Conservation (phyloP, 108 stramenopile species). For the Aurantiochytrium sp. region DNA sequence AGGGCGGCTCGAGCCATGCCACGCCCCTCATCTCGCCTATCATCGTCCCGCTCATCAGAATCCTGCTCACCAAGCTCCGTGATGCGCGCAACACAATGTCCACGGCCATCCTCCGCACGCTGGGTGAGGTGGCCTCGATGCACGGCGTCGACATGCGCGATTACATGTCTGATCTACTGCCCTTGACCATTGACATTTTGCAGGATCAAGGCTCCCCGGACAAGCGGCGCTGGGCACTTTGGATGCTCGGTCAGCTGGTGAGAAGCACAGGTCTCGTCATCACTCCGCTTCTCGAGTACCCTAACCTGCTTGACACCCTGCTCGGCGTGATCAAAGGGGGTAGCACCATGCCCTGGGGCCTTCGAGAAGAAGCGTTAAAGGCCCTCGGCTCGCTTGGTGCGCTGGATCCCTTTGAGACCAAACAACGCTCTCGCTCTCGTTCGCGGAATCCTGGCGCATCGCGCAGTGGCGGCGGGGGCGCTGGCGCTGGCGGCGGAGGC, state of each 20-base stretch:
- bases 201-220: conserved; percentile 73
- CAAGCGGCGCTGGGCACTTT: conserved; percentile 75
- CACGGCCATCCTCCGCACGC: conserved; percentile 71
- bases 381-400: conserved; percentile 88
- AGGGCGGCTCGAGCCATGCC: conserved; percentile 55
- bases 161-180: conserved; percentile 46
- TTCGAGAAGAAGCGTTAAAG: conserved; percentile 81
- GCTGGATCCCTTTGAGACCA: conserved; percentile 77
- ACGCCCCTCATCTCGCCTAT: conserved; percentile 43
- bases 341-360: conserved; percentile 67
- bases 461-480: background rate
- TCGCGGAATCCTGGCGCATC: conserved; percentile 39
- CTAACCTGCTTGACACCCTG: conserved; percentile 68
- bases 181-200: conserved; percentile 75
- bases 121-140: conserved; percentile 80
- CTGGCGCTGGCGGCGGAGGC: too few species aligned
- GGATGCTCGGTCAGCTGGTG: conserved; percentile 78
- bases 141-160: conserved; percentile 56
- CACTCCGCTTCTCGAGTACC: conserved; percentile 80
- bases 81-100: conserved; percentile 20
- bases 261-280: conserved; percentile 83
- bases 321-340: conserved; percentile 69
- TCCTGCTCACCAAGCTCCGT: background rate
- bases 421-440: conserved; percentile 49
- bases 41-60: conserved; percentile 1